Percentiles rank a stretch among this genome's conserved stretches.
These are phyloP conservation scores for Lentinula raphanica DNA, from an alignment of 768 basidiomycete genomes.

Conservation along the genomic window DNA sequence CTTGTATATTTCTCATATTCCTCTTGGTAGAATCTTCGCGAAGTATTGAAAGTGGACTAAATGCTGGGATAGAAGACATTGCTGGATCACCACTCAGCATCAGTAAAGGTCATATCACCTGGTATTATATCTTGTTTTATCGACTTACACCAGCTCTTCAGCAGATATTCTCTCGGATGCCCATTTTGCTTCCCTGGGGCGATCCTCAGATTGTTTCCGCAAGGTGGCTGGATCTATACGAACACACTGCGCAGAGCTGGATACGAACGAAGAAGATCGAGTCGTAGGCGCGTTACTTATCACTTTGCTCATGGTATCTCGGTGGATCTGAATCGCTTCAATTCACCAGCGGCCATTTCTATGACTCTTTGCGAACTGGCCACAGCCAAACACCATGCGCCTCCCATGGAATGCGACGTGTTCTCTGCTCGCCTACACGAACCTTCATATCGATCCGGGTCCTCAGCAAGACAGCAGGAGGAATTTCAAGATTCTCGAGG, in stretches of 20 bases:
- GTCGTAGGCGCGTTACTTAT: constrained; percentile 44
- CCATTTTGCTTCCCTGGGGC: background rate
- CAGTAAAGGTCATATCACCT: too few relatives aligned
- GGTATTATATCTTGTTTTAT: too few relatives aligned
- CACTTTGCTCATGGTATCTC: background rate
- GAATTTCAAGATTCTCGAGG: constrained; percentile 26
- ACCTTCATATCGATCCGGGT: background rate
- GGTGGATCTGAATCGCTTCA: background rate
- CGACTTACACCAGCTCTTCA: too few relatives aligned
- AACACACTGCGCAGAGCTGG: constrained; percentile 47
- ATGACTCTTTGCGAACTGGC: constrained; percentile 80
- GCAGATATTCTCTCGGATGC: background rate
- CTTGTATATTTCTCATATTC: background rate
- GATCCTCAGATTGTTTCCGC: constrained; percentile 57
- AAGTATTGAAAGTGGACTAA: too few relatives aligned
- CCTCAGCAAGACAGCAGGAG: constrained; percentile 1
- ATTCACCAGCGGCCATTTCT: constrained; percentile 54
- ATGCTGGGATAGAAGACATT: too few relatives aligned
- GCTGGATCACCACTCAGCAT: too few relatives aligned
- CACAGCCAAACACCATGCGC: constrained; percentile 61
- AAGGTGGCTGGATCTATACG: constrained; percentile 44
- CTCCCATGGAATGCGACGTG: constrained; percentile 59
- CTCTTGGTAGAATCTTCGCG: background rate
- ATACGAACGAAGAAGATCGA: constrained; percentile 55
- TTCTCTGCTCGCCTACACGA: constrained; percentile 20